phyloP scores from a whole-genome alignment of 345 rosid genomes.

The Physaria fendleri region DNA sequence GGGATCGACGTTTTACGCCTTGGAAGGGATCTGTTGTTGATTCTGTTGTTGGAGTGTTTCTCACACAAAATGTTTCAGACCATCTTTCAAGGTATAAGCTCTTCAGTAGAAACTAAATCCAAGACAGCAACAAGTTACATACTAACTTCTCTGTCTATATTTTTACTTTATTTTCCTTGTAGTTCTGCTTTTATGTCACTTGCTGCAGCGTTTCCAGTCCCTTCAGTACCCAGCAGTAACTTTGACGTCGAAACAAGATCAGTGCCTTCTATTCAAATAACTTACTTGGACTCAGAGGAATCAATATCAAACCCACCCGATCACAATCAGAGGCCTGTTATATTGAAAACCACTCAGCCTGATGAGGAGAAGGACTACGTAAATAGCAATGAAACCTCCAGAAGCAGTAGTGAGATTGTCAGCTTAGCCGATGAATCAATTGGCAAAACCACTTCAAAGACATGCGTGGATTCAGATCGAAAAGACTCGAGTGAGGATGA shows the following conservation, averaged over 20 bases:
- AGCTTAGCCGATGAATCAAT: constrained; percentile 36
- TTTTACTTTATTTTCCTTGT: constrained; percentile 20
- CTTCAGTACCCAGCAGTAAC: constrained; percentile 25
- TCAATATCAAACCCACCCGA: constrained; percentile 32
- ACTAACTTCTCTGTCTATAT: constrained; percentile 5
- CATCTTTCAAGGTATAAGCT: constrained; percentile 76
- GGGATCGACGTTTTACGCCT: constrained; percentile 86
- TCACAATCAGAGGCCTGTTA: constrained; percentile 43
- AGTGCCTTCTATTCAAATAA: constrained; percentile 33
- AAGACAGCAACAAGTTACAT: background rate
- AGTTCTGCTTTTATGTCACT: constrained; percentile 95
- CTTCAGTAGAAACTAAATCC: constrained; percentile 18
- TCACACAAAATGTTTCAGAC: constrained; percentile 95
- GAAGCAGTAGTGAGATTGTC: constrained; percentile 32
- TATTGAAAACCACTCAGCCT: constrained; percentile 27
- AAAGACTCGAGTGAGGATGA: constrained; percentile 32
- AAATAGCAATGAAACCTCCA: constrained; percentile 38
- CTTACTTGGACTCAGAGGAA: constrained; percentile 47
- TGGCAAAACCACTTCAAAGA: constrained; percentile 23
- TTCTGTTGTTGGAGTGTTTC: constrained; percentile 95
- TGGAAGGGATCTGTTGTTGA: constrained; percentile 99
- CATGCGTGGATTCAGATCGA: constrained; percentile 18
- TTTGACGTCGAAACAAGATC: constrained; percentile 38
- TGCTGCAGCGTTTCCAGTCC: constrained; percentile 60
- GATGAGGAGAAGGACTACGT: constrained; percentile 47